Evolutionary conservation across 2,329 filamentous ascomycete species (phyloP).

Genomic region (Myriosclerotinia scirpicola): DNA sequence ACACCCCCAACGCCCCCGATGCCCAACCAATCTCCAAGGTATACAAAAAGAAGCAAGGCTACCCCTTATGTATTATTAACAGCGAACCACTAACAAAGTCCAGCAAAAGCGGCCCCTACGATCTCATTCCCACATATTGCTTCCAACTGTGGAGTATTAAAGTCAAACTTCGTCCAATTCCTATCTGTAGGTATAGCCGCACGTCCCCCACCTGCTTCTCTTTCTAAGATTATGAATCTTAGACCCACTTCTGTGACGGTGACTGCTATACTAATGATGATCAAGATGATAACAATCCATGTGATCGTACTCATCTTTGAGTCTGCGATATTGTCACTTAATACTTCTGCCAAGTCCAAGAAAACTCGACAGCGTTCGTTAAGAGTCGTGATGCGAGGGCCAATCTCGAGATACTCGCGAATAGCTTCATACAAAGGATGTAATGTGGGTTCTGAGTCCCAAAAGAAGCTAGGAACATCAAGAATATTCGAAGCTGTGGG

Average conservation of each 20-base stretch:
- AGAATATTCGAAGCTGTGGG: slow-evolving; percentile 83
- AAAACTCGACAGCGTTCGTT: slow-evolving; percentile 97
- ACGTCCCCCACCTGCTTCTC: slow-evolving; percentile 36
- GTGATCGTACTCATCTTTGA: slow-evolving; percentile 95
- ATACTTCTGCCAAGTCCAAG: slow-evolving; percentile 90
- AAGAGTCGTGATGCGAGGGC: slow-evolving; percentile 90
- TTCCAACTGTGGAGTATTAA: slow-evolving; percentile 35
- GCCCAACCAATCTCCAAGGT: not conserved
- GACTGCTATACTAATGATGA: slow-evolving; percentile 85
- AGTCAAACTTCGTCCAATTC: slow-evolving; percentile 38
- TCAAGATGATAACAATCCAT: slow-evolving; percentile 96
- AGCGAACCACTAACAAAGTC: slow-evolving; percentile 20
- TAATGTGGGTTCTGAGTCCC: slow-evolving; percentile 93
- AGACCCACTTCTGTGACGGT: slow-evolving; percentile 87
- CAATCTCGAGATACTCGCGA: slow-evolving; percentile 96
- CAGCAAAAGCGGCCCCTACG: slow-evolving; percentile 33
- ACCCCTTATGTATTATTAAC: not conserved
- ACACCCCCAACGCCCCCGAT: not conserved
- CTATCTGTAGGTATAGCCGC: slow-evolving; percentile 11
- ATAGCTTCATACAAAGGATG: slow-evolving; percentile 93
- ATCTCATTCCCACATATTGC: slow-evolving; percentile 38
- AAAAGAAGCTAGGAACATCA: slow-evolving; percentile 96
- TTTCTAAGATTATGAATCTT: slow-evolving; percentile 72
- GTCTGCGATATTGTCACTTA: slow-evolving; percentile 88
- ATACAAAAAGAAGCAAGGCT: not conserved